Base-by-base conservation (phyloP, 116 monocot genomes). In the Posidonia oceanica region DNA sequence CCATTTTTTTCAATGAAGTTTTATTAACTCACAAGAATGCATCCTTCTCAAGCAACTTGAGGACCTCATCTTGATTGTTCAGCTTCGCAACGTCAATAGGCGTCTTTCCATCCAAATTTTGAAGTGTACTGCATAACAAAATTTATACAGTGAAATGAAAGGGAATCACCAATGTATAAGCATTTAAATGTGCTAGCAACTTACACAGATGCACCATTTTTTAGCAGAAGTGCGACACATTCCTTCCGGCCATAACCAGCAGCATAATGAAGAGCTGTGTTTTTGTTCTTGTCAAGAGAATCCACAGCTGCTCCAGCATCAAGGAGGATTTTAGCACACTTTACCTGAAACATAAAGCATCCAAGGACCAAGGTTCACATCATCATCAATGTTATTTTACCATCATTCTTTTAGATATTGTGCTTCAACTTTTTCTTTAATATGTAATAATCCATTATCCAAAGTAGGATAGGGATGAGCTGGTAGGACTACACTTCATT, bases 71-170 rank as follows among this genome's bases (percentile, higher is more conserved):
- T 71, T 95, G 91, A 73, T 83, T 86, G 80, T 95, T 95, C 73
- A 95, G 74, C 84, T 83, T 95, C 36, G 95, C 95, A 48, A 95
- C 95, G 54, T 95, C 91, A 37, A 95, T 88, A 2, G 95, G 86
- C 1, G 94, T 95, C 74, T 95, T 95, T 8, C 91, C 91, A 48
- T 95, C 95, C 83, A 95, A 69, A 81, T 95, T 95, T 76, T 86
- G 82, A 66, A 88, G 83, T 11, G 95, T 95, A 18, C 95, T 95
- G 84, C 75, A 3, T 3, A n/a, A 57, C 18, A 23, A 41, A 57
- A 67, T 64, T 60, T 60, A 23, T 64, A 40, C 56, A 12, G 48
- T 1, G 2, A 59, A 52, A n/a, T 20, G 18, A 21, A 44, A 29
- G 42, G 17, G 18, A 37, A 39, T 52, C 18, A 21, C 20, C 16